Conservation (phyloP, 768 basidiomycete genomes). For the Suillus alpinus region DNA sequence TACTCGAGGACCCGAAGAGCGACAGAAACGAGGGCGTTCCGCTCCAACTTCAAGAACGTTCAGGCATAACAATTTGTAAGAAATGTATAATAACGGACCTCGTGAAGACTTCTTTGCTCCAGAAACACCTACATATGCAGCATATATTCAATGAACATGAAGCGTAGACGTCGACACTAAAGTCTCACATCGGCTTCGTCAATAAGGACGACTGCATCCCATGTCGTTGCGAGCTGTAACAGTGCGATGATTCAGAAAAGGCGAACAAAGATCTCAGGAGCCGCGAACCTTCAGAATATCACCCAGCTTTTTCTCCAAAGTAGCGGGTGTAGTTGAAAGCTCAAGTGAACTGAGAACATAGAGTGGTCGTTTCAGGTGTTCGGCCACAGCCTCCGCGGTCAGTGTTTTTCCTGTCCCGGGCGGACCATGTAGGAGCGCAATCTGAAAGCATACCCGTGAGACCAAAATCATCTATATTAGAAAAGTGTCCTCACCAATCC, state of each 20-base stretch:
- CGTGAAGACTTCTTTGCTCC: slow-evolving; percentile 62
- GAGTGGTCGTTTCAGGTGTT: slow-evolving; percentile 50
- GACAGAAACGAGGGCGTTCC: slow-evolving; percentile 73
- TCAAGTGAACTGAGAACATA: slow-evolving; percentile 57
- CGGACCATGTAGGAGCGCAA: slow-evolving; percentile 24
- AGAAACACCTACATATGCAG: slow-evolving; percentile 61
- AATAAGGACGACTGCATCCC: slow-evolving; percentile 58
- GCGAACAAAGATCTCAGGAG: not conserved
- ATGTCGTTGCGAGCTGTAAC: slow-evolving; percentile 54
- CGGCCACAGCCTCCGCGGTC: slow-evolving; percentile 58
- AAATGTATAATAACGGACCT: slow-evolving; percentile 19
- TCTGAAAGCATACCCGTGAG: slow-evolving; percentile 9
- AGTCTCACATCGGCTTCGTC: slow-evolving; percentile 39
- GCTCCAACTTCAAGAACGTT: slow-evolving; percentile 34
- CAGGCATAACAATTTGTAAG: not conserved
- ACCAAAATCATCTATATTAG: not conserved
- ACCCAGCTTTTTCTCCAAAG: slow-evolving; percentile 40
- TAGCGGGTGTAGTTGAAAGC: slow-evolving; percentile 44
- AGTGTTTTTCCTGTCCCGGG: slow-evolving; percentile 49
- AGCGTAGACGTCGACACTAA: not conserved
- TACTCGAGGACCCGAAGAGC: slow-evolving; percentile 62
- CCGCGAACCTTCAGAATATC: slow-evolving; percentile 16
- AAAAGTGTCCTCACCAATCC: slow-evolving; percentile 51
- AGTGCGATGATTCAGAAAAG: slow-evolving; percentile 31
- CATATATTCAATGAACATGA: not conserved